Base-by-base conservation (phyloP, 176 grass and related monocot genomes). In the Zizania latifolia region DNA sequence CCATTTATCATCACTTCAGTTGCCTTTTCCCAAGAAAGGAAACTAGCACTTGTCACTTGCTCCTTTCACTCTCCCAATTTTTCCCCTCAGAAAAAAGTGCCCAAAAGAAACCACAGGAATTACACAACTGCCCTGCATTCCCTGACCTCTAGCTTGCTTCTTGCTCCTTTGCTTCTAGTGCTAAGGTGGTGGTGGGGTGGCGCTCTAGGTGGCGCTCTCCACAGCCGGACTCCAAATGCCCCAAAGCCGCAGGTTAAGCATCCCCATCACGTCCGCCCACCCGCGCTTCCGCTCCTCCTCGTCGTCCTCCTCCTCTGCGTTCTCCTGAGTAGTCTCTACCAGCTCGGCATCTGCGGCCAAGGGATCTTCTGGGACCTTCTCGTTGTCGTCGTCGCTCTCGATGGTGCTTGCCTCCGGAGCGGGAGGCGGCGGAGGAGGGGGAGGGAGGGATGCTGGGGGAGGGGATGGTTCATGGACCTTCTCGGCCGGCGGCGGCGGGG, bases 171-270 rank as follows among this genome's bases (percentile, higher is more conserved):
- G 64, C 64, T 68, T 68, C 48, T 67, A 28, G 65, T 28, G 26
- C 38, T 68, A 41, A 41, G 23, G 64, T 68, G 62, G 63, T 41
- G 66, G 65, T 29, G 65, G 26, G 48, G 48, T 17, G 19, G 34
- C 2, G 54, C 40, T 56, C 61, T 70, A 84, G 53, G 41, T 86
- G 78, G 84, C 71, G 64, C 72, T 83, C 81, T 81, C 84, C 41
- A 86, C 70, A 61, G 62, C 44, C 62, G 82, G 85, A 74, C 73
- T 83, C 78, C 89, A 91, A 78, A 85, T 80, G 7, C 58, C 70
- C 85, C 85, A 88, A 31, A 81, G 71, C 22, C 78, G 56, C 68
- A 41, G 78, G 73, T 75, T 75, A 39, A 88, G 46, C 36, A 91
- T 58, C 12, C 69, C 72, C 53, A 78, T 82, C 85, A 87, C 77